These are phyloP conservation scores for Spirogloea muscicola DNA, from an alignment of 139 green algal species.

Conservation along the genomic window DNA sequence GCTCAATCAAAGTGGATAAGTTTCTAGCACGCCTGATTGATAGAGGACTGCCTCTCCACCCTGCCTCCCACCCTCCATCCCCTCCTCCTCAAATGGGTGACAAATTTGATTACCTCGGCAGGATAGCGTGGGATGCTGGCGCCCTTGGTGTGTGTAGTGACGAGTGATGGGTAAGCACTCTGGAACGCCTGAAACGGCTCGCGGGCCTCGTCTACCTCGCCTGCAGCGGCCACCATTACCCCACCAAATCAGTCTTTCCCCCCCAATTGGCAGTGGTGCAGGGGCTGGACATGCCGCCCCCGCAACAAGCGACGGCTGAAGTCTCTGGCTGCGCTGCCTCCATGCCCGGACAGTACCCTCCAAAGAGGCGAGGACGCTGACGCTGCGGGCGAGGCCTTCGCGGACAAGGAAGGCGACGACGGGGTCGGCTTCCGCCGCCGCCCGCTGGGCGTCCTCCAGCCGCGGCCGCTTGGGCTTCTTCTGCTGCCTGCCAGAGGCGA, in stretches of 20 bases:
- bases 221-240: background rate
- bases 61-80: background rate
- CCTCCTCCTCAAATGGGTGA: background rate
- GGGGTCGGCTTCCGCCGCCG: too few relatives aligned
- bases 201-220: background rate
- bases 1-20: too few relatives aligned
- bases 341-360: too few relatives aligned
- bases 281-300: background rate
- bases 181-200: background rate
- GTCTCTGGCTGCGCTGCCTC: too few relatives aligned
- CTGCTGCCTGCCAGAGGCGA: too few relatives aligned
- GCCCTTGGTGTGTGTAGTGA: constrained; percentile 1
- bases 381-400: too few relatives aligned
- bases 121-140: background rate
- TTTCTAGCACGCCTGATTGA: background rate
- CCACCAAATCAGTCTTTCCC: background rate
- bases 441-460: too few relatives aligned
- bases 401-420: too few relatives aligned
- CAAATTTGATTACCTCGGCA: too few relatives aligned
- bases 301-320: background rate
- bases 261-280: background rate
- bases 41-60: background rate
- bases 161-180: background rate
- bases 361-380: too few relatives aligned
- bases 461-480: too few relatives aligned